phyloP scores from a whole-genome alignment of 805 yeast genomes.

The Alloascoidea africana region DNA sequence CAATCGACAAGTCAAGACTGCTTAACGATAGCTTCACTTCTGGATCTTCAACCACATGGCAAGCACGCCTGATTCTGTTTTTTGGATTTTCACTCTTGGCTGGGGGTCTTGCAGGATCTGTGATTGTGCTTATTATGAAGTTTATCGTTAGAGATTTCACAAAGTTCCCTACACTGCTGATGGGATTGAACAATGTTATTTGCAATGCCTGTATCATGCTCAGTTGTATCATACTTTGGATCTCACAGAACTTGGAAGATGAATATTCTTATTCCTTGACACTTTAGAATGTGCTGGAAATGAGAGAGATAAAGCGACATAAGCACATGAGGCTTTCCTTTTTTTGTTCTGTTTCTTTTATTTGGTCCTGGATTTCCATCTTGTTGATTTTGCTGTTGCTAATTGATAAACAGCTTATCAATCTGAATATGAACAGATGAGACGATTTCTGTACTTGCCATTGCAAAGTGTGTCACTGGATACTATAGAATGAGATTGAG shows the following conservation, averaged over 20 bases:
- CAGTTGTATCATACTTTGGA: conserved; percentile 83
- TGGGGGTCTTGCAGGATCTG: conserved; percentile 86
- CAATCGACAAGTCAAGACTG: conserved; percentile 52
- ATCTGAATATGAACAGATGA: no score
- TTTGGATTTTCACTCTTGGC: conserved; percentile 88
- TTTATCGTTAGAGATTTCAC: conserved; percentile 64
- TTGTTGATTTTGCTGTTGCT: no score
- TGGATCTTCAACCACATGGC: conserved; percentile 58
- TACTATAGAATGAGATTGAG: no score
- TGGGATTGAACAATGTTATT: conserved; percentile 85
- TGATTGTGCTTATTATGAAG: conserved; percentile 76
- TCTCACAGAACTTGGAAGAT: conserved; percentile 90
- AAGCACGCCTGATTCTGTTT: conserved; percentile 80
- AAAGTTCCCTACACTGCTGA: conserved; percentile 75
- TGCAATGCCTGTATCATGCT: conserved; percentile 69
- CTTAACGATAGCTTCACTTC: conserved; percentile 18
- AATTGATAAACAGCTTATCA: no score
- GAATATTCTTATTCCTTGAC: conserved; percentile 90
- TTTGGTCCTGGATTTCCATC: no score
- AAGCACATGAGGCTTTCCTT: no score
- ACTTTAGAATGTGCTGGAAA: no score
- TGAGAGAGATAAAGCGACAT: no score
- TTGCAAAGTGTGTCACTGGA: no score
- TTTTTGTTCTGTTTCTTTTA: no score
- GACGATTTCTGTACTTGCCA: no score